Base-by-base conservation (phyloP, 169 alveolate species). In the Plasmodium ovale region DNA sequence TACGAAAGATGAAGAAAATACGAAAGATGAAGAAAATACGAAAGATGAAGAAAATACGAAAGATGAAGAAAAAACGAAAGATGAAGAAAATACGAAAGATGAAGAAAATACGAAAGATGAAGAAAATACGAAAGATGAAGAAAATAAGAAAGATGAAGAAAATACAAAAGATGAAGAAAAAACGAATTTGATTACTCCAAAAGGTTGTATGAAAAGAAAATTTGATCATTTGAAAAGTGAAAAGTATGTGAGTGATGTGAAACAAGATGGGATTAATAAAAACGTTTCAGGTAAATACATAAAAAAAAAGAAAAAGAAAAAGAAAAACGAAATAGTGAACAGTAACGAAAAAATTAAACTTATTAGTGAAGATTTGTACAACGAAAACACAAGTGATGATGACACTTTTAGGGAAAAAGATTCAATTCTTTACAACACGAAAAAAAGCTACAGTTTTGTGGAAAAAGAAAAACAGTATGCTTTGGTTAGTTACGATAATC, bases 391-490 rank as follows among this genome's bases (percentile, higher is more conserved):
- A 21, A 60, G 42, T 53, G 37, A 49, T 35, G 88, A 74, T 14
- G 74, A 53, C 12, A 9, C 54, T 7, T 4, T 39, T 6, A 53
- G 51, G 23, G 51, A 59, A 12, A 37, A 21, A 6, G 31, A 59
- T 67, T 21, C 27, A 42, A 44, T n/a, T n/a, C n/a, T 74, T 12
- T 74, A 74, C 51, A 59, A 25, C 5, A 39, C 25, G 42, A n/a
- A 51, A 29, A 82, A 65, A 82, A 33, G 65, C 16, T 82, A 33
- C 58, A 82, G 54, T 37, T 65, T 82, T 56, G 29, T 54, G 42
- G 53, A 67, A 69, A 70, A 21, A 25, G 71, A 82, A 65, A 82
- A 54, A 4, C 39, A 12, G 25, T 65, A 53, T 82, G 84, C 31
- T 12, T 14, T 65, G 31, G n/a, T 2, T n/a, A n/a, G n/a, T n/a